phyloP scores from a whole-genome alignment of 176 grass and related monocot genomes.

The Thalia dealbata region DNA sequence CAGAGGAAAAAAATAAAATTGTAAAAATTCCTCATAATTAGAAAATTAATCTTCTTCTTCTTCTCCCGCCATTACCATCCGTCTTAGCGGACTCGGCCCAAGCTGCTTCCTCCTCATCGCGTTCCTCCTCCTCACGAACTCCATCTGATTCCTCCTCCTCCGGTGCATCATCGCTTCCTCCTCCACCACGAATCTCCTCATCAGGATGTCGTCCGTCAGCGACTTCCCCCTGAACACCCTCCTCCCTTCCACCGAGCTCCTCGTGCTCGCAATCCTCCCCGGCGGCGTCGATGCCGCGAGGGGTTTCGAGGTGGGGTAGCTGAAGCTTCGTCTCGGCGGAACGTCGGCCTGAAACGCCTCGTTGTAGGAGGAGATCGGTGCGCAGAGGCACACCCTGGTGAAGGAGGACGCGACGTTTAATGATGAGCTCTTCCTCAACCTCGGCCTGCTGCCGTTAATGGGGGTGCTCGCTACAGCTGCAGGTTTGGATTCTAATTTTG shows the following conservation, averaged over 20 bases:
- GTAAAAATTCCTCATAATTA: neutral
- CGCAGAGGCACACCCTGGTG: conserved; percentile 88
- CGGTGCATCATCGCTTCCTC: conserved; percentile 73
- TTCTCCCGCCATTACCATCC: conserved; percentile 55
- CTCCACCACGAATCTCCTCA: conserved; percentile 88
- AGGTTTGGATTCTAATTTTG: neutral
- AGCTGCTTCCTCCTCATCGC: conserved; percentile 57
- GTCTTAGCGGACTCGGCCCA: conserved; percentile 61
- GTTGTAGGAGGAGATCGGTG: conserved; percentile 88
- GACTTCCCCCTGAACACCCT: conserved; percentile 91
- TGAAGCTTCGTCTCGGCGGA: conserved; percentile 74
- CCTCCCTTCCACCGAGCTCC: conserved; percentile 20
- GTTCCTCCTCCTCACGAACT: conserved; percentile 72
- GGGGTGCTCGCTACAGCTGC: neutral
- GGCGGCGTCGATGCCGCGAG: conserved; percentile 14
- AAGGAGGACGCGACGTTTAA: conserved; percentile 84
- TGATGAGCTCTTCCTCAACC: conserved; percentile 77
- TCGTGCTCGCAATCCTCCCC: neutral
- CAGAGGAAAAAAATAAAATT: neutral
- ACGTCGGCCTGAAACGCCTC: conserved; percentile 63
- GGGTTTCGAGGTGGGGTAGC: conserved; percentile 48
- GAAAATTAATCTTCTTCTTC: neutral
- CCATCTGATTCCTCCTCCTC: conserved; percentile 70
- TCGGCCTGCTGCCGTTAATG: neutral
- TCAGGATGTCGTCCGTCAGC: conserved; percentile 67